Evolutionary conservation across 768 basidiomycete genomes (phyloP).

Genomic region (Leccinum truebloodii): DNA sequence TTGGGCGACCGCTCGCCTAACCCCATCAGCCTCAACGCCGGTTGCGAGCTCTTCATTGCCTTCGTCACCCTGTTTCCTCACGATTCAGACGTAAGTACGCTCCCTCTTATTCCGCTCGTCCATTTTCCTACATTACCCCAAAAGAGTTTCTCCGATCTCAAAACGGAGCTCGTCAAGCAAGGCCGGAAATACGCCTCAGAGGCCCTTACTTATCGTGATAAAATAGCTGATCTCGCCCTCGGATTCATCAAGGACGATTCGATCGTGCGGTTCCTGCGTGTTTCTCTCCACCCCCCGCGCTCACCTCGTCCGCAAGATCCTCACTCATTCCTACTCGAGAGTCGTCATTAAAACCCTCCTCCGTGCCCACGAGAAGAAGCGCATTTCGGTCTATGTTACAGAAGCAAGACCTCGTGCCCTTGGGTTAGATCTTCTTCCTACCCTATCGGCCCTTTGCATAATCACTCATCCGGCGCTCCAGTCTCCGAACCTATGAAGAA

Average conservation of each 20-base stretch:
- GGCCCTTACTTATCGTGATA: slow-evolving; percentile 82
- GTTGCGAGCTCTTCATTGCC: slow-evolving; percentile 87
- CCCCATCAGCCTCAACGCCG: slow-evolving; percentile 84
- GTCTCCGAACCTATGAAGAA: slow-evolving; percentile 87
- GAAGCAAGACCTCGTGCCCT: slow-evolving; percentile 89
- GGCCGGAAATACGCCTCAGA: slow-evolving; percentile 75
- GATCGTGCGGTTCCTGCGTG: slow-evolving; percentile 51
- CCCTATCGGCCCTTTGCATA: not conserved
- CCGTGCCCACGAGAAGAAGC: slow-evolving; percentile 86
- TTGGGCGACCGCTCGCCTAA: slow-evolving; percentile 68
- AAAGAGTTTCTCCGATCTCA: slow-evolving; percentile 83
- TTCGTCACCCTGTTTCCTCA: slow-evolving; percentile 86
- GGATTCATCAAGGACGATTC: slow-evolving; percentile 96
- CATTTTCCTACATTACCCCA: slow-evolving; percentile 9
- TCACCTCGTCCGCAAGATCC: slow-evolving; percentile 57
- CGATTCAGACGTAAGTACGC: slow-evolving; percentile 66
- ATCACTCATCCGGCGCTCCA: slow-evolving; percentile 33
- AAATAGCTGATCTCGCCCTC: slow-evolving; percentile 86
- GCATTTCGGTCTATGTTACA: slow-evolving; percentile 97
- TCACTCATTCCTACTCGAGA: slow-evolving; percentile 96
- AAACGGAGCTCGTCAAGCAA: slow-evolving; percentile 78
- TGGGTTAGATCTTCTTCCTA: slow-evolving; percentile 56
- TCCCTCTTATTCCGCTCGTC: slow-evolving; percentile 11
- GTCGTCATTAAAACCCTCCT: slow-evolving; percentile 94
- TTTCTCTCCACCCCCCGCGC: slow-evolving; percentile 13